phyloP scores from a whole-genome alignment of 441 rosid genomes.

The Populus tomentosa region DNA sequence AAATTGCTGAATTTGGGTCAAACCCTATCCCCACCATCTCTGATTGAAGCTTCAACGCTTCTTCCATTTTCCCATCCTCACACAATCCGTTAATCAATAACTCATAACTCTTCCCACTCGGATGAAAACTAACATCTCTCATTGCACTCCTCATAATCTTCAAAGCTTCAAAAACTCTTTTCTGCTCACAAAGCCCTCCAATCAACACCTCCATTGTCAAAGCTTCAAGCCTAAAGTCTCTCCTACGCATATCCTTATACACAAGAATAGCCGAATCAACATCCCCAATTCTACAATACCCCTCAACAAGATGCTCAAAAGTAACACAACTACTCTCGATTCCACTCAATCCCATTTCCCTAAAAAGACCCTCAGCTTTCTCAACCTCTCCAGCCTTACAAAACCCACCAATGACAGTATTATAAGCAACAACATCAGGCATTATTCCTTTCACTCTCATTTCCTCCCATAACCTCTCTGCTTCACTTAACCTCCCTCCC shows the following conservation, averaged over 20 bases:
- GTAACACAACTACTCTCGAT: constrained; percentile 39
- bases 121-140: constrained; percentile 35
- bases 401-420: constrained; percentile 17
- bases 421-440: constrained; percentile 20
- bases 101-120: constrained; percentile 46
- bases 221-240: constrained; percentile 38
- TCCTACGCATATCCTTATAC: constrained; percentile 55
- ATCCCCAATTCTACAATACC: constrained; percentile 55
- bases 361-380: constrained; percentile 50
- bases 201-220: constrained; percentile 43
- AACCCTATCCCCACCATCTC: constrained; percentile 83
- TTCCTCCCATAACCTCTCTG: constrained; percentile 56
- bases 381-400: constrained; percentile 33
- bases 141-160: constrained; percentile 37
- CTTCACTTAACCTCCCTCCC: constrained; percentile 51
- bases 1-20: constrained; percentile 47
- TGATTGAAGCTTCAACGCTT: constrained; percentile 69
- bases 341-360: constrained; percentile 51
- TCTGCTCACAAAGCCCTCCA: constrained; percentile 36
- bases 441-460: constrained; percentile 41
- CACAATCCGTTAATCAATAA: constrained; percentile 54
- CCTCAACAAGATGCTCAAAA: constrained; percentile 53
- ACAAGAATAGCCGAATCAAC: constrained; percentile 48
- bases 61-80: constrained; percentile 52
- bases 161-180: constrained; percentile 48